Percentiles rank a stretch among this genome's conserved stretches.
phyloP scores from a whole-genome alignment of 106 monocot species.

The Dendrobium nobile region DNA sequence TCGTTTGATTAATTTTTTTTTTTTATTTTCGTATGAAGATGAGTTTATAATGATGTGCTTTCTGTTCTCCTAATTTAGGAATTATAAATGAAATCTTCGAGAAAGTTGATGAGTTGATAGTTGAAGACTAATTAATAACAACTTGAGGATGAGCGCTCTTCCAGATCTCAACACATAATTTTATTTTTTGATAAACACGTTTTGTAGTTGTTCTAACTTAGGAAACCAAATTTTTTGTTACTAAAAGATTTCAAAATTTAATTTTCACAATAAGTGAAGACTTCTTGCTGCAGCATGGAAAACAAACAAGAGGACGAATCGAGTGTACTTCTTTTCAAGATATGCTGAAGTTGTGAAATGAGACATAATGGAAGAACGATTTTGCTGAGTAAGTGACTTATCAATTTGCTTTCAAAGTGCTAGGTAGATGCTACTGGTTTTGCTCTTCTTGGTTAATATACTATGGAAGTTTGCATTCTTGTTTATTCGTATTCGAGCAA shows the following conservation, averaged over 20 bases:
- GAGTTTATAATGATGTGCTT: neutral
- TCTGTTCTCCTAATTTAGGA: constrained; percentile 21
- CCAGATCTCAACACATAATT: constrained; percentile 51
- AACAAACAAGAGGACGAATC: constrained; percentile 51
- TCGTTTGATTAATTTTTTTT: neutral
- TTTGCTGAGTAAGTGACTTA: neutral
- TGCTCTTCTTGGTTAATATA: neutral
- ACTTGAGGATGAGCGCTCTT: constrained; percentile 71
- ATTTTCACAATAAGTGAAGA: neutral
- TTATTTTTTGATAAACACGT: constrained; percentile 50
- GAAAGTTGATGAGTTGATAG: constrained; percentile 51
- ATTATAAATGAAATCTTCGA: constrained; percentile 67
- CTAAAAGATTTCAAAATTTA: neutral
- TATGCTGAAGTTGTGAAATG: constrained; percentile 88
- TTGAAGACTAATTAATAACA: constrained; percentile 28
- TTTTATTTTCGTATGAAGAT: neutral
- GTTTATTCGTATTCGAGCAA: neutral
- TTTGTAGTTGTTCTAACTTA: constrained; percentile 37
- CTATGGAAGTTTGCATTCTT: neutral
- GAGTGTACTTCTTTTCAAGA: constrained; percentile 75
- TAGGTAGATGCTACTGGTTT: neutral
- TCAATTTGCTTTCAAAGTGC: neutral
- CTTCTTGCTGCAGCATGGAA: constrained; percentile 40
- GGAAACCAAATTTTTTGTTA: neutral
- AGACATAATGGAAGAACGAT: constrained; percentile 59